Evolutionary conservation across 2,329 filamentous ascomycete species (phyloP).

Genomic region (Beauveria caledonica): DNA sequence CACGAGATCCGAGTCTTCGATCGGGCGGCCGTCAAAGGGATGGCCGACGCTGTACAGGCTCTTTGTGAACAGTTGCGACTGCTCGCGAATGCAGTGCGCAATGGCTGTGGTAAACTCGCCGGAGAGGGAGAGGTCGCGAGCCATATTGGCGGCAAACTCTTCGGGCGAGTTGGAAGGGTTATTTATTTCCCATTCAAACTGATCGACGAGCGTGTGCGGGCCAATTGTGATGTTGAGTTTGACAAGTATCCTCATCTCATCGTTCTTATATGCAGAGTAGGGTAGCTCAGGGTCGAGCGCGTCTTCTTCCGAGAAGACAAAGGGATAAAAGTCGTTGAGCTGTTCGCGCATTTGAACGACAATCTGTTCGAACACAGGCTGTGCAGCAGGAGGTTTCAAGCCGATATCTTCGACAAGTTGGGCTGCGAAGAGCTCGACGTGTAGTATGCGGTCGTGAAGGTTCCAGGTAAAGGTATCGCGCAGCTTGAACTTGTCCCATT

Average conservation of each 20-base stretch:
- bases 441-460: constrained; percentile 78
- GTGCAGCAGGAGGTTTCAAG: constrained; percentile 60
- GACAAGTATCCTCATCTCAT: constrained; percentile 94
- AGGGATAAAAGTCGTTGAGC: constrained; percentile 86
- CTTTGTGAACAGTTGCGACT: constrained; percentile 87
- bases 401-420: constrained; percentile 90
- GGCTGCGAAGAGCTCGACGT: constrained; percentile 73
- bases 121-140: constrained; percentile 78
- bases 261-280: constrained; percentile 93
- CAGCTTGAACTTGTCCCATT: constrained; percentile 90
- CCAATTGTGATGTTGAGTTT: constrained; percentile 98
- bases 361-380: constrained; percentile 54
- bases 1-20: constrained; percentile 86
- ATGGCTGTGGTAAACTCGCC: constrained; percentile 97
- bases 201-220: constrained; percentile 85
- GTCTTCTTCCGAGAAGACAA: constrained; percentile 83
- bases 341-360: constrained; percentile 74
- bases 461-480: constrained; percentile 99
- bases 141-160: constrained; percentile 86
- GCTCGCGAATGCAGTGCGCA: constrained; percentile 94
- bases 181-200: constrained; percentile 99
- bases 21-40: constrained; percentile 85
- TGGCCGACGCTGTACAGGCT: constrained; percentile 90
- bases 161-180: constrained; percentile 90
- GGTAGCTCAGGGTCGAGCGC: constrained; percentile 82